Evolutionary conservation across 106 monocot species (phyloP).

Genomic region (Dendrobium chrysotoxum): DNA sequence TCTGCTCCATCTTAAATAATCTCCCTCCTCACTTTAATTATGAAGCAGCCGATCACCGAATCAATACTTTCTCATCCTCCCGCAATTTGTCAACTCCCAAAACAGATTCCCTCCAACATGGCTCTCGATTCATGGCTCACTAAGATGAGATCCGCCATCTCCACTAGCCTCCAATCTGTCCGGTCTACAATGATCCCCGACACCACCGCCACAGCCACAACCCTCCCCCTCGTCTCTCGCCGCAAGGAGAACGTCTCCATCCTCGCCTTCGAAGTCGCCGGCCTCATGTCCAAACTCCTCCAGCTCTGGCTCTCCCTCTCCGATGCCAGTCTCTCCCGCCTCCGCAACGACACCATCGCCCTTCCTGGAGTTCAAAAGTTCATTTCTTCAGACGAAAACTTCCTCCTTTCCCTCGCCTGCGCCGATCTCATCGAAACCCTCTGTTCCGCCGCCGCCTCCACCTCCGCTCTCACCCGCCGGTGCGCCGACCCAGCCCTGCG

Average conservation of each 20-base stretch:
- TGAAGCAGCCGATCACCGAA: too few species aligned
- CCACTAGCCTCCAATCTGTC: too few species aligned
- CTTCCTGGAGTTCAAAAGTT: constrained; percentile 45
- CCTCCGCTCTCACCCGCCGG: constrained; percentile 14
- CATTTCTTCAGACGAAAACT: constrained; percentile 63
- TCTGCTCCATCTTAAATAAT: too few species aligned
- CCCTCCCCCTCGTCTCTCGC: too few species aligned
- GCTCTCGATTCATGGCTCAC: too few species aligned
- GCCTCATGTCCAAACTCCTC: constrained; percentile 71
- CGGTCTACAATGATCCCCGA: too few species aligned
- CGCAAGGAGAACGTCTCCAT: not conserved
- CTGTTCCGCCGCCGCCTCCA: constrained; percentile 19
- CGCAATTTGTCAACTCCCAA: too few species aligned
- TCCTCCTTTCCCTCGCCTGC: constrained; percentile 56
- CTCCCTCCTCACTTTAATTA: too few species aligned
- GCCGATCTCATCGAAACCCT: constrained; percentile 57
- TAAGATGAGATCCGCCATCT: too few species aligned
- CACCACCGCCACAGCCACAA: too few species aligned
- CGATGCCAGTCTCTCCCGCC: constrained; percentile 35
- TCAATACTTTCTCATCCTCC: too few species aligned
- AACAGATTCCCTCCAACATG: too few species aligned
- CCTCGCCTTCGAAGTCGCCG: constrained; percentile 48
- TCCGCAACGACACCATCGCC: constrained; percentile 42
- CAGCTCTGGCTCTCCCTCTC: constrained; percentile 62
- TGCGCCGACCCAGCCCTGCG: constrained; percentile 39